These are phyloP conservation scores for Paraconiothyrium brasiliense DNA, from an alignment of 2,329 filamentous ascomycete genomes.

Conservation along the genomic window DNA sequence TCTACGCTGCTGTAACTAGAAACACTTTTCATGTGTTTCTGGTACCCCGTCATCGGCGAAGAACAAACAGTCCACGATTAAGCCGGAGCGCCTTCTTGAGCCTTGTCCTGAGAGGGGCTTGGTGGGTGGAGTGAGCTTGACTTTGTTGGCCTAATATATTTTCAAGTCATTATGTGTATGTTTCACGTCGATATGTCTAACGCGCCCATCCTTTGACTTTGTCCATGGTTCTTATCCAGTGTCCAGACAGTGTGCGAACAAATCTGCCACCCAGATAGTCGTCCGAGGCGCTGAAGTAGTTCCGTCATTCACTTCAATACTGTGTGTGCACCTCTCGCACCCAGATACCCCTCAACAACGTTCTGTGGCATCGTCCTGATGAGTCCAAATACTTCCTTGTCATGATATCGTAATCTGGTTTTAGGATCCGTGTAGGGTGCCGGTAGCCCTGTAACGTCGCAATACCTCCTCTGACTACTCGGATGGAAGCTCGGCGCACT, in stretches of 20 bases:
- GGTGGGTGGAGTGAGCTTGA: slow-evolving; percentile 95
- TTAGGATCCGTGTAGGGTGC: slow-evolving; percentile 95
- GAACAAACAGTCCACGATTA: slow-evolving; percentile 87
- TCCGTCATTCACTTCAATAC: slow-evolving; percentile 76
- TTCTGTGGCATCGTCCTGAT: slow-evolving; percentile 84
- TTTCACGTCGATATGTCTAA: neutral
- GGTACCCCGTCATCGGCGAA: slow-evolving; percentile 87
- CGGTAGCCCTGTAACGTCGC: slow-evolving; percentile 93
- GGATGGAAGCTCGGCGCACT: slow-evolving; percentile 84
- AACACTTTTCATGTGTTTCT: slow-evolving; percentile 73
- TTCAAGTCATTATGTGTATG: slow-evolving; percentile 5
- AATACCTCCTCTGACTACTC: slow-evolving; percentile 86
- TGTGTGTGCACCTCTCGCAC: slow-evolving; percentile 89
- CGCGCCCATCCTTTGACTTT: neutral
- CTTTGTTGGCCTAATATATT: slow-evolving; percentile 86
- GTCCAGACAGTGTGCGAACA: neutral
- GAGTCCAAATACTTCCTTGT: slow-evolving; percentile 88
- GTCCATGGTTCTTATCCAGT: neutral
- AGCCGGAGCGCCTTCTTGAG: slow-evolving; percentile 97
- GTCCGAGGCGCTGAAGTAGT: neutral
- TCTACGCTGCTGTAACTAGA: slow-evolving; percentile 66
- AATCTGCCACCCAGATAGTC: neutral
- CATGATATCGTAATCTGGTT: slow-evolving; percentile 89
- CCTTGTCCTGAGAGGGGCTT: slow-evolving; percentile 78
- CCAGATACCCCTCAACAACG: slow-evolving; percentile 86